phyloP scores from a whole-genome alignment of 1,284 basidiomycete genomes.

The Malassezia japonica region DNA sequence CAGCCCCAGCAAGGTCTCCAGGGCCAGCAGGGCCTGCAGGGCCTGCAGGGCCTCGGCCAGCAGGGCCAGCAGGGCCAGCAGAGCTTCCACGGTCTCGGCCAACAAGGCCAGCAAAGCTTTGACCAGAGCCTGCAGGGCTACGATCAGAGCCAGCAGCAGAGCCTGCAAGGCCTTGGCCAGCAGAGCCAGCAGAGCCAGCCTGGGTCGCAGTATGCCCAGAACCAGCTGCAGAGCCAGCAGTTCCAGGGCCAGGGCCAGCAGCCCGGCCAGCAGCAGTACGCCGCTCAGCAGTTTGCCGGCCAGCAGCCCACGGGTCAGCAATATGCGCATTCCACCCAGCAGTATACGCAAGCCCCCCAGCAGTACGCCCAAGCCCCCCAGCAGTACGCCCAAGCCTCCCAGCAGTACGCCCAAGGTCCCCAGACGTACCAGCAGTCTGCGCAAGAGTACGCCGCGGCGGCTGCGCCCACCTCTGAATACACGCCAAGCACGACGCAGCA shows the following conservation, averaged over 20 bases:
- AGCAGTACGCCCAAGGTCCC: background rate
- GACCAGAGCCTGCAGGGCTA: too few species aligned
- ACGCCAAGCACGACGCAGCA: background rate
- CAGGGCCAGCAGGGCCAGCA: background rate
- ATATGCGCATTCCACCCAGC: background rate
- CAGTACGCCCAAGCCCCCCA: background rate
- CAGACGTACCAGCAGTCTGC: background rate
- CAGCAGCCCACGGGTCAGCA: background rate
- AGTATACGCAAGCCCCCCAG: background rate
- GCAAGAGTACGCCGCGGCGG: background rate
- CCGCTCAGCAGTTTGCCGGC: background rate
- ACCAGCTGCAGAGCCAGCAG: background rate
- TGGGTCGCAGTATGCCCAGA: background rate
- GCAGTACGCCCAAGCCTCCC: background rate
- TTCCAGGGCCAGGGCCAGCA: background rate
- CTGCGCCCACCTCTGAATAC: too few species aligned
- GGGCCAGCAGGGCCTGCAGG: too few species aligned
- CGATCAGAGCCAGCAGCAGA: too few species aligned
- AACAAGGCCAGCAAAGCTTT: too few species aligned
- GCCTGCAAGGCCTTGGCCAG: background rate
- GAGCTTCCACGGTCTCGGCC: too few species aligned
- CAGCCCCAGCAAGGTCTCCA: too few species aligned
- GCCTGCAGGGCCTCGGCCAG: background rate
- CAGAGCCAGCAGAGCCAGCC: background rate
- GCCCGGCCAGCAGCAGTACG: background rate